Evolutionary conservation across 345 rosid genomes (phyloP).

Genomic region (Salix exigua): DNA sequence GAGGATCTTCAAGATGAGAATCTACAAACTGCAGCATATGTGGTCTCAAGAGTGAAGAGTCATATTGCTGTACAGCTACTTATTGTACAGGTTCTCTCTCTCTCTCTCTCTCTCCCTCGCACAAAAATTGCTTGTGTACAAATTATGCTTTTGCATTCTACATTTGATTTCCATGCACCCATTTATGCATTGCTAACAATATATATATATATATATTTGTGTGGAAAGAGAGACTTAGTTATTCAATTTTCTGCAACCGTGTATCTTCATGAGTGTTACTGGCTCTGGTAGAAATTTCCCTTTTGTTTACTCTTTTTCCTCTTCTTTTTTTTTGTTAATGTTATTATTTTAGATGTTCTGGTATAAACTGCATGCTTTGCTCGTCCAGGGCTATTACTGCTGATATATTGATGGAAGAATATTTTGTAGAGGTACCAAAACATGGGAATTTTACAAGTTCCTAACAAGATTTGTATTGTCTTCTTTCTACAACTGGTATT

Average conservation of each 20-base stretch:
- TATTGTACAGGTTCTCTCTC: conserved; percentile 53
- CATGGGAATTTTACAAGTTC: background rate
- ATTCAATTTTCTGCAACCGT: too few relatives aligned
- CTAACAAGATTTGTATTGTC: too few relatives aligned
- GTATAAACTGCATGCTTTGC: background rate
- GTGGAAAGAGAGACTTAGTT: too few relatives aligned
- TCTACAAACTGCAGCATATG: conserved; percentile 70
- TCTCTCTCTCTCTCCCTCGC: too few relatives aligned
- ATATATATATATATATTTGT: too few relatives aligned
- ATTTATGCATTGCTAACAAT: too few relatives aligned
- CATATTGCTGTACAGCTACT: conserved; percentile 75
- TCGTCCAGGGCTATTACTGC: background rate
- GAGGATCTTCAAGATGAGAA: conserved; percentile 66
- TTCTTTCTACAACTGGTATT: too few relatives aligned
- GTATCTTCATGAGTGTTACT: too few relatives aligned
- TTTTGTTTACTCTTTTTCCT: background rate
- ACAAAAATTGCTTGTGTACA: too few relatives aligned
- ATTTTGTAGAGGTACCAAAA: background rate
- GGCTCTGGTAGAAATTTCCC: background rate
- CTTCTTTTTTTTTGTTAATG: too few relatives aligned
- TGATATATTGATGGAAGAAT: background rate
- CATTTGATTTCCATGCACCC: too few relatives aligned
- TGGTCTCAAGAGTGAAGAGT: conserved; percentile 77
- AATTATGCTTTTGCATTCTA: background rate
- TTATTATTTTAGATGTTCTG: background rate